Conservation (phyloP, 805 yeast genomes). For the Candida lessepsii region DNA sequence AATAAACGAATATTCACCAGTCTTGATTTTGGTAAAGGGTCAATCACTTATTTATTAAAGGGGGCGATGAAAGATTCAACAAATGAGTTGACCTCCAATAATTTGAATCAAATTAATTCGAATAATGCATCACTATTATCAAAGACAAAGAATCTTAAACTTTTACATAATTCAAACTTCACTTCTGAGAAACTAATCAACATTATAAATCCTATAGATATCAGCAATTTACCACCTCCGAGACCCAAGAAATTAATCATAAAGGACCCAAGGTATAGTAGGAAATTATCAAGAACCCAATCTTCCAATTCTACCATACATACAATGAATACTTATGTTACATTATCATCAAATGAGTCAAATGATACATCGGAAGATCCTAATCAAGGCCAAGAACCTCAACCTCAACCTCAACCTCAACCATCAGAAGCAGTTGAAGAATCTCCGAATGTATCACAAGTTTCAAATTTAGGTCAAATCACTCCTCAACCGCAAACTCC, state of each 20-base stretch:
- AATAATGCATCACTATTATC: slow-evolving; percentile 14
- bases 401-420: slow-evolving; percentile 3
- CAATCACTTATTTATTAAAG: slow-evolving; percentile 63
- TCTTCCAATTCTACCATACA: slow-evolving; percentile 34
- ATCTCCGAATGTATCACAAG: neutral
- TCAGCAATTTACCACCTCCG: slow-evolving; percentile 61
- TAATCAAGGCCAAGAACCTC: neutral
- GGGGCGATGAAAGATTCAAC: slow-evolving; percentile 40
- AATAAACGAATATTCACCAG: slow-evolving; percentile 68
- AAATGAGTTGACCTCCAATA: slow-evolving; percentile 13
- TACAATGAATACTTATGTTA: slow-evolving; percentile 27
- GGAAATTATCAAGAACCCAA: slow-evolving; percentile 33
- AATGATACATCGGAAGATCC: slow-evolving; percentile 15
- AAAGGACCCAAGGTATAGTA: slow-evolving; percentile 44
- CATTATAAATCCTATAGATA: slow-evolving; percentile 73
- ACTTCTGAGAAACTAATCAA: slow-evolving; percentile 58
- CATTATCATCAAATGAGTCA: slow-evolving; percentile 33
- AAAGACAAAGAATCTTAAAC: slow-evolving; percentile 27
- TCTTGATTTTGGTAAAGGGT: slow-evolving; percentile 82
- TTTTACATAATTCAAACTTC: slow-evolving; percentile 28
- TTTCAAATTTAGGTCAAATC: too few relatives aligned
- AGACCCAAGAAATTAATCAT: slow-evolving; percentile 65
- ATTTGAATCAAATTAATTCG: slow-evolving; percentile 8
- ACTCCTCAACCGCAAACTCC: neutral
- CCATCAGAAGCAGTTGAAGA: neutral